These are phyloP conservation scores for Calamus simplicifolius DNA, from an alignment of 176 grass and related monocot species.

Conservation along the genomic window DNA sequence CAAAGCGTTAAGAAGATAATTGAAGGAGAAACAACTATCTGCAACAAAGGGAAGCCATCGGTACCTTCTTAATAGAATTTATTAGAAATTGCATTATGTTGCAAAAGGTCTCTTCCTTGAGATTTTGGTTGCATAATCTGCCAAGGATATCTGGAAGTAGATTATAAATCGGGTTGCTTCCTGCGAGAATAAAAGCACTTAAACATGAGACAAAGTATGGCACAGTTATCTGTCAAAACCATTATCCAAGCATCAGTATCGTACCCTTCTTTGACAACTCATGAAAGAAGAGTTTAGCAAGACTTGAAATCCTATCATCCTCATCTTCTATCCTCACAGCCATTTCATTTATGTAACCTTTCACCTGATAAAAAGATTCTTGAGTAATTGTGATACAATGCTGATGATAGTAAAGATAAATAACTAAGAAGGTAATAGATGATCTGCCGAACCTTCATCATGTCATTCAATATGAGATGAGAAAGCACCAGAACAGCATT, in stretches of 20 bases:
- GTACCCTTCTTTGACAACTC: slow-evolving; percentile 99
- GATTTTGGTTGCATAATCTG: slow-evolving; percentile 79
- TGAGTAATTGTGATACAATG: background rate
- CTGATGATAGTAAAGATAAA: background rate
- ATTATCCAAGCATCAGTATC: slow-evolving; percentile 5
- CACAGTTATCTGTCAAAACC: slow-evolving; percentile 1
- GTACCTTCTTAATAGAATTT: slow-evolving; percentile 85
- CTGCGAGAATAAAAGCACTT: slow-evolving; percentile 29
- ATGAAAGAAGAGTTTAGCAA: slow-evolving; percentile 94
- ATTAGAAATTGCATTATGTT: slow-evolving; percentile 97
- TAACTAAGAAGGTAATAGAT: background rate
- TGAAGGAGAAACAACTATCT: slow-evolving; percentile 9
- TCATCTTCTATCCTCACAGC: slow-evolving; percentile 76
- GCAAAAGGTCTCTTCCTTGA: slow-evolving; percentile 66
- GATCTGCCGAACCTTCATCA: slow-evolving; percentile 73
- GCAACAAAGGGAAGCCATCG: background rate
- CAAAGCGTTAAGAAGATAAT: background rate
- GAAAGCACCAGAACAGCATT: slow-evolving; percentile 94
- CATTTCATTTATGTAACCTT: slow-evolving; percentile 98
- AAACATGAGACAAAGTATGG: slow-evolving; percentile 30
- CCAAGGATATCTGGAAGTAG: slow-evolving; percentile 95
- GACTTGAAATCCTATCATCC: slow-evolving; percentile 81
- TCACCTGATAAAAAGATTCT: slow-evolving; percentile 47
- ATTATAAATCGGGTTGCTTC: slow-evolving; percentile 99
- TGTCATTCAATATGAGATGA: slow-evolving; percentile 98